phyloP scores from a whole-genome alignment of 352 stramenopile genomes.

The Globisporangium uncinulatum region DNA sequence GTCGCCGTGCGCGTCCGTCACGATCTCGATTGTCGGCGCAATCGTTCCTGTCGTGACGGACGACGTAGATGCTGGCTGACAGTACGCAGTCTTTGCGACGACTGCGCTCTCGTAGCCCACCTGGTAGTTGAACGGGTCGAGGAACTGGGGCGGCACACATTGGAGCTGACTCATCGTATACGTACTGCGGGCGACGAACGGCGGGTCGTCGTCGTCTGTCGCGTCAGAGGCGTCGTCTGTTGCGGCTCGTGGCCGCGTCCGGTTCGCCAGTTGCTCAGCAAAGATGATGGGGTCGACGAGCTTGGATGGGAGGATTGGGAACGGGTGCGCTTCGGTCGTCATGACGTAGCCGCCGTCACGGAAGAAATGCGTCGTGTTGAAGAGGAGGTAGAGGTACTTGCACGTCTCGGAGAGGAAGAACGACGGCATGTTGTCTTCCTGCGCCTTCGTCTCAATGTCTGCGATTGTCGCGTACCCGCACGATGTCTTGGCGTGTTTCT shows the following conservation, averaged over 20 bases:
- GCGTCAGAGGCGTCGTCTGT: not conserved
- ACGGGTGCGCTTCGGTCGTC: conserved; percentile 96
- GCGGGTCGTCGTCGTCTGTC: not conserved
- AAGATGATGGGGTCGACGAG: conserved; percentile 37
- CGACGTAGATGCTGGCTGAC: conserved; percentile 11
- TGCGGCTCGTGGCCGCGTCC: not conserved
- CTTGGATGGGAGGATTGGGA: conserved; percentile 69
- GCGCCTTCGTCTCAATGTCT: conserved; percentile 81
- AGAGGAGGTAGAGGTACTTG: conserved; percentile 99
- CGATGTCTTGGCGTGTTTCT: conserved; percentile 87
- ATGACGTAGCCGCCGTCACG: conserved; percentile 90
- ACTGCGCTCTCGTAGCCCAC: conserved; percentile 50
- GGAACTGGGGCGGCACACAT: conserved; percentile 44
- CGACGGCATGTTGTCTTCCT: conserved; percentile 97
- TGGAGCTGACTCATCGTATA: conserved; percentile 19
- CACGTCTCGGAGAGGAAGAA: conserved; percentile 99
- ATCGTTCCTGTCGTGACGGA: not conserved
- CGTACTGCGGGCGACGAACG: conserved; percentile 11
- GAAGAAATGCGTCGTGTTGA: conserved; percentile 88
- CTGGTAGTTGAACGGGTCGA: conserved; percentile 48
- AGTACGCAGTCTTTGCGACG: conserved; percentile 37
- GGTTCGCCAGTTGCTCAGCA: conserved; percentile 10
- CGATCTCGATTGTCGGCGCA: not conserved
- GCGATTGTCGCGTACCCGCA: conserved; percentile 92
- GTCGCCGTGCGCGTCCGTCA: conserved; percentile 7